Evolutionary conservation across 148 eudicot species (phyloP), one percentile per base, ranked within the genome.

Genomic region (Bassia scoparia): DNA sequence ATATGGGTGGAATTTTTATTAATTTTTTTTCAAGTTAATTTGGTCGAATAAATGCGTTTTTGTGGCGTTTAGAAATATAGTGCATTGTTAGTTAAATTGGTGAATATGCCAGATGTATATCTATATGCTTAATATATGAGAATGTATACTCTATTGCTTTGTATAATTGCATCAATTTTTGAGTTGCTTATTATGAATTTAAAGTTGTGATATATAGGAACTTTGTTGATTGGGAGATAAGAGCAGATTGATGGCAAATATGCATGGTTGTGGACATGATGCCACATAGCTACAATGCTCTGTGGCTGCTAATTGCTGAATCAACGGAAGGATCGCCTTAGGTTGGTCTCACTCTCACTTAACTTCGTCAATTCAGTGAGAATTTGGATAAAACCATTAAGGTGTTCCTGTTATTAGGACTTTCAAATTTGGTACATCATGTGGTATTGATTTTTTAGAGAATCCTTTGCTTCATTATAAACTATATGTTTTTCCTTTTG

Each of bases 211-310:
- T 3, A 8, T 49, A 35, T 67, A 93, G 98, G 98, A 90, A 81
- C 79, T 87, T 31, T n/a, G 98, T 86, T 37, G 88, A 89, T 53
- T 93, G 98, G 98, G 92, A 93, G 80, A 93, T 80, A 93, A 85
- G 90, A 93, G 98, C 80, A 90, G 89, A 84, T 76, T 75, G n/a
- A 87, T 84, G 34, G 98, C 96, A 60, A 80, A 73, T 70, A 93
- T 93, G 98, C 98, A 93, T 74, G 98, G 83, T 70, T 93, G 98
- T 71, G 98, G 98, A 55, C 98, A 93, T 76, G 98, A 93, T 89
- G 96, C 88, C 55, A n/a, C 98, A 93, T 71, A 85, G n/a, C 96
- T 5, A 83, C 98, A 5, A 93, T 93, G 98, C 86, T 90, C 71
- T 91, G 90, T 17, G 98, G 96, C 98, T 80, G 98, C 96, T 72